phyloP scores from a whole-genome alignment of 768 basidiomycete genomes.

The Mycena galopus region DNA sequence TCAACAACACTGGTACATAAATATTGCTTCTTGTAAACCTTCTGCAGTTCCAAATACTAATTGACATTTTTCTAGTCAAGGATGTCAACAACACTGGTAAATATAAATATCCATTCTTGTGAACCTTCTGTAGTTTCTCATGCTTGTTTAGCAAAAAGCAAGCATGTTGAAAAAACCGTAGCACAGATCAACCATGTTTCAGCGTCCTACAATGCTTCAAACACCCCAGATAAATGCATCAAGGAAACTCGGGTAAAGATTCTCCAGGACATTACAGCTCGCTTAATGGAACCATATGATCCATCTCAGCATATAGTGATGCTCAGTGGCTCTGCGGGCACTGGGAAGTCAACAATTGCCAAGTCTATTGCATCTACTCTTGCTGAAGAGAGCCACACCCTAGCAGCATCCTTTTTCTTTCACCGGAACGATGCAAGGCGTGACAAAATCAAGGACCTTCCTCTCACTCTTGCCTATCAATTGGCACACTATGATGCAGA shows the following conservation, averaged over 20 bases:
- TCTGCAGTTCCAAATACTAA: too few relatives aligned
- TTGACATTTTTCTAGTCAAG: too few relatives aligned
- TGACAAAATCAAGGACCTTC: not conserved
- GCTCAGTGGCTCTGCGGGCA: too few relatives aligned
- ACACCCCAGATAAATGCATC: conserved; percentile 13
- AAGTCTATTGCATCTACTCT: conserved; percentile 15
- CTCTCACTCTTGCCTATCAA: conserved; percentile 7
- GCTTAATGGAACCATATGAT: too few relatives aligned
- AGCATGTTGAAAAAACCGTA: not conserved
- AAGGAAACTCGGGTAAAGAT: conserved; percentile 9
- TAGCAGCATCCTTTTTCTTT: conserved; percentile 27
- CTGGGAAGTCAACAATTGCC: conserved; percentile 22
- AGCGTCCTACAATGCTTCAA: conserved; percentile 11
- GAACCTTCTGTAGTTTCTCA: too few relatives aligned
- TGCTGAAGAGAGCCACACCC: not conserved
- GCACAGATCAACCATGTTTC: conserved; percentile 11
- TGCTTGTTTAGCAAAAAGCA: conserved; percentile 1
- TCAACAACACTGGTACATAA: too few relatives aligned
- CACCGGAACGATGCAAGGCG: conserved; percentile 5
- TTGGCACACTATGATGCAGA: conserved; percentile 8
- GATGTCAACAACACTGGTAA: too few relatives aligned
- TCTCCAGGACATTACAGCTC: too few relatives aligned
- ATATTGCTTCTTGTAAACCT: too few relatives aligned
- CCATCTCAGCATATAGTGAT: too few relatives aligned
- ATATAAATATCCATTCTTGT: too few relatives aligned